These are phyloP conservation scores for Claviceps sp. DNA, from an alignment of 2,329 filamentous ascomycete genomes.

Conservation along the genomic window DNA sequence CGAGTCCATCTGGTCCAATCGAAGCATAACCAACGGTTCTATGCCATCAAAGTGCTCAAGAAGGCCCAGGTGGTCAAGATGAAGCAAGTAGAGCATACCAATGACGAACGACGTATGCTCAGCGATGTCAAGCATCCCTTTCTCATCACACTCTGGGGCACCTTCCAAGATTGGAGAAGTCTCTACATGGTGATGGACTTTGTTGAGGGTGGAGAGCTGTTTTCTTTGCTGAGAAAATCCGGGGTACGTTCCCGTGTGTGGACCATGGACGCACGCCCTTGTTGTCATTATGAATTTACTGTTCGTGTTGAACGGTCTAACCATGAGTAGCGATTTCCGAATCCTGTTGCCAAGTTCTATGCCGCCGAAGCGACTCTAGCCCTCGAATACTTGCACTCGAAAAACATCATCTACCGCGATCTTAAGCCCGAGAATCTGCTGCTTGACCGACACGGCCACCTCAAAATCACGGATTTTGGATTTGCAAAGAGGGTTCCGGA, in stretches of 20 bases:
- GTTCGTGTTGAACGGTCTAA: neutral
- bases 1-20: conserved; percentile 94
- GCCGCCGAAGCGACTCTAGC: conserved; percentile 93
- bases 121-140: conserved; percentile 96
- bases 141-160: conserved; percentile 94
- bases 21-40: conserved; percentile 95
- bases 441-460: conserved; percentile 80
- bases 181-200: conserved; percentile 99
- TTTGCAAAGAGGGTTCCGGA: conserved; percentile 97
- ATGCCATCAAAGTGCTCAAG: conserved; percentile 96
- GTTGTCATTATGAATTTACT: neutral
- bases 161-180: conserved; percentile 89
- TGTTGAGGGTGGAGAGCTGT: conserved; percentile 94
- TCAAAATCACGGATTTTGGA: conserved; percentile 97
- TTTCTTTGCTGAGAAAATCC: conserved; percentile 89
- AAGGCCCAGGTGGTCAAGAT: conserved; percentile 98
- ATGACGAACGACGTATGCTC: conserved; percentile 92
- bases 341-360: conserved; percentile 98
- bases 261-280: neutral
- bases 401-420: conserved; percentile 96
- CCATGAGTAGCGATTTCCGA: conserved; percentile 73
- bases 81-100: conserved; percentile 99
- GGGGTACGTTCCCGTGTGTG: conserved; percentile 40
- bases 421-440: conserved; percentile 91
- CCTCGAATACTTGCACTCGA: conserved; percentile 85